Percentiles rank a stretch among this genome's conserved stretches.
Evolutionary conservation across 768 basidiomycete species (phyloP).

Genomic region (Phaeolepiota aurea): DNA sequence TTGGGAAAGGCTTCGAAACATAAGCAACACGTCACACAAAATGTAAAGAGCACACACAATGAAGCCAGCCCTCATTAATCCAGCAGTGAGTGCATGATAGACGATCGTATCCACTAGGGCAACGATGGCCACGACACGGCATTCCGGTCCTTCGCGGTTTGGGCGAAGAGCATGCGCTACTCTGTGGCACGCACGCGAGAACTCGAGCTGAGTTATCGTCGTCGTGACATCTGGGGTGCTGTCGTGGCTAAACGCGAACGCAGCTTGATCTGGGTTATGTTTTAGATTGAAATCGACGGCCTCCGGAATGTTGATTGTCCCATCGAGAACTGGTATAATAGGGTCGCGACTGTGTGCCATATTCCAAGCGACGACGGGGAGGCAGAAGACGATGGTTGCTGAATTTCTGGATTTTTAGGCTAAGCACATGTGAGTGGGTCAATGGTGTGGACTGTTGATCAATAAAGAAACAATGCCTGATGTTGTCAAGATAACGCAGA

Average conservation of each 20-base stretch:
- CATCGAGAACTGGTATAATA: neutral
- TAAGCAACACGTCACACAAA: neutral
- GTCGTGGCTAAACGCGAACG: constrained; percentile 12
- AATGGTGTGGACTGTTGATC: no score
- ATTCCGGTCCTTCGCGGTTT: constrained; percentile 9
- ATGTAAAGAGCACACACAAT: constrained; percentile 12
- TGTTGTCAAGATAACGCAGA: no score
- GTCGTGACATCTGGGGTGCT: constrained; percentile 8
- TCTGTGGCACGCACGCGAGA: constrained; percentile 17
- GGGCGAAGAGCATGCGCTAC: constrained; percentile 16
- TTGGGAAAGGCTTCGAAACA: constrained; percentile 21
- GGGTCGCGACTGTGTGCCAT: no score
- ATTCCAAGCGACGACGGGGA: no score
- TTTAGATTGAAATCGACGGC: constrained; percentile 13
- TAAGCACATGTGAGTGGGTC: no score
- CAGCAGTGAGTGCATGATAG: constrained; percentile 17
- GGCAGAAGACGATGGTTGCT: no score
- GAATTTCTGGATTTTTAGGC: no score
- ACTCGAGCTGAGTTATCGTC: constrained; percentile 9
- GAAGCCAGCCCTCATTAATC: constrained; percentile 17
- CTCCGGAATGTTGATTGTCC: constrained; percentile 3
- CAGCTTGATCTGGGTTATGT: constrained; percentile 11
- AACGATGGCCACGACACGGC: constrained; percentile 20
- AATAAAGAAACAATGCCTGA: no score
- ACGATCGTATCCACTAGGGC: constrained; percentile 20